Base-by-base conservation (phyloP, 106 monocot species). In the Dactylorhiza incarnata region DNA sequence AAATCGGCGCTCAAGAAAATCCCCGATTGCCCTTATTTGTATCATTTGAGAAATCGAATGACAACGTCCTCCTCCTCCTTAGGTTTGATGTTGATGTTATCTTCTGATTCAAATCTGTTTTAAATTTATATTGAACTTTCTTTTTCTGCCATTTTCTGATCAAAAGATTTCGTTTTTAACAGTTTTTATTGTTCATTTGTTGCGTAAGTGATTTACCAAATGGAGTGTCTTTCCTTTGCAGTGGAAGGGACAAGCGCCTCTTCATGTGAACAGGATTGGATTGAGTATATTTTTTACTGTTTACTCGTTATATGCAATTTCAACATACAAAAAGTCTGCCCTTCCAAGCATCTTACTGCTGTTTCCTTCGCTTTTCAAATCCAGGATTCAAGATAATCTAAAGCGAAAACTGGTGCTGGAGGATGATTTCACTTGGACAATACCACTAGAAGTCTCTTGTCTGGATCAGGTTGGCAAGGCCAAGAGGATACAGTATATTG, bases 351-450 rank as follows among this genome's bases (percentile, higher is more conserved):
- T 23, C 24, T 61, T 61, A 61, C 20, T 23, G 61, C 8, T 61
- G 10, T 65, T 12, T 65, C 7, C 26, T 65, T 26, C 26, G 25
- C 11, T 65, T 72, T 10, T 19, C 23, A 20, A 20, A 29, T 68
- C n/a, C 49, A 94, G 94, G 72, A 80, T 66, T 24, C 96, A 97
- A 73, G 89, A 93, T 49, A 52, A 70, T 63, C 87, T 97, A 5
- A 88, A 83, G 87, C 47, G 16, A 46, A 89, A 80, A 54, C 74
- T 97, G 26, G 48, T 93, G 45, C 45, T 86, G 48, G 72, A 71
- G 52, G 96, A 97, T 81, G 91, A 93, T 69, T 97, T 91, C 75
- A n/a, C 69, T 0, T 97, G 93, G 93, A 67, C 49, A 15, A 47
- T 85, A 54, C 65, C 79, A 17, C 69, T 78, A 15, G 9, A 29